These are phyloP conservation scores for Rheum nobile DNA, from an alignment of 148 eudicot species.

Conservation along the genomic window DNA sequence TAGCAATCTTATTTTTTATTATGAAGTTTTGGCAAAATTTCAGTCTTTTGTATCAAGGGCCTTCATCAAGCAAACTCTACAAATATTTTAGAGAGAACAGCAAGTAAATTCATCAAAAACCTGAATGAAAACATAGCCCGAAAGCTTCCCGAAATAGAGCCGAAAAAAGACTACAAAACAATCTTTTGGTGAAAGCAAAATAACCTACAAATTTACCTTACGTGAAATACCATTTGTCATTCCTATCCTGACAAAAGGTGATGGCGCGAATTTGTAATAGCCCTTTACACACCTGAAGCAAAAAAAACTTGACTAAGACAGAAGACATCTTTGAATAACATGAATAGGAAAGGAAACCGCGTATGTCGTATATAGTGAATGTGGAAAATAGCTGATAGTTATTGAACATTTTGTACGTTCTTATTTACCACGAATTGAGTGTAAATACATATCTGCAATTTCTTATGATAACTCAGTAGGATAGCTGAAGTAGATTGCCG, in stretches of 20 bases:
- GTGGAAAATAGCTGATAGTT: background rate
- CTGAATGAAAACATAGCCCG: background rate
- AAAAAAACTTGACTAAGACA: background rate
- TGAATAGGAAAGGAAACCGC: background rate
- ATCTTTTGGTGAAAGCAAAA: background rate
- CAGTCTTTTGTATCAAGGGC: background rate
- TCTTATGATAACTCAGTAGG: background rate
- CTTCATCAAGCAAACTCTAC: background rate
- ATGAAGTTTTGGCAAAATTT: background rate
- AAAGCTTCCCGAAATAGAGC: background rate
- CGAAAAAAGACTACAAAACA: background rate
- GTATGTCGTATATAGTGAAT: background rate
- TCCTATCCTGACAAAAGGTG: slow-evolving; percentile 65
- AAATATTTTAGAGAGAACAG: background rate
- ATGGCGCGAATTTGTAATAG: slow-evolving; percentile 70
- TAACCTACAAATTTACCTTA: slow-evolving; percentile 24
- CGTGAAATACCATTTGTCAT: slow-evolving; percentile 14
- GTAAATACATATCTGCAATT: background rate
- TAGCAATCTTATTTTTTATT: background rate
- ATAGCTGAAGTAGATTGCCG: background rate
- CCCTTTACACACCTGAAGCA: slow-evolving; percentile 48
- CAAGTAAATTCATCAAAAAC: background rate
- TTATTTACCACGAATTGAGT: too few relatives aligned
- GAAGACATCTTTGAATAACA: background rate
- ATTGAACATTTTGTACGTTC: background rate